phyloP scores from a whole-genome alignment of 768 basidiomycete genomes.

The Tulasnella sp. region DNA sequence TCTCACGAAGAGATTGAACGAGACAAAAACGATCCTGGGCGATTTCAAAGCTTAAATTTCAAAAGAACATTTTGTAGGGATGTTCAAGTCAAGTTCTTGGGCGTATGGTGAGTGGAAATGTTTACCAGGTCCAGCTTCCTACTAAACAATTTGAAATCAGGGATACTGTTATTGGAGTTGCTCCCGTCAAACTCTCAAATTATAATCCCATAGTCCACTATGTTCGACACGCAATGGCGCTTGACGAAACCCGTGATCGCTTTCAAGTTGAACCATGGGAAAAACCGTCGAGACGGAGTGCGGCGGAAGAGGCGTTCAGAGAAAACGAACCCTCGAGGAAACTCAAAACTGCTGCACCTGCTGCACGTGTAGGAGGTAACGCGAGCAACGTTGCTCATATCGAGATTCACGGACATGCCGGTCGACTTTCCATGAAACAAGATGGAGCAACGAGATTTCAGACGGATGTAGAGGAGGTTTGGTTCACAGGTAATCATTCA shows the following conservation, averaged over 20 bases:
- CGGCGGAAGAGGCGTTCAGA: neutral
- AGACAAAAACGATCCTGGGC: neutral
- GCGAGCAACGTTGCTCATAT: no score
- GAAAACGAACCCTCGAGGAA: neutral
- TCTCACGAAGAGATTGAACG: neutral
- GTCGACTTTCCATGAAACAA: neutral
- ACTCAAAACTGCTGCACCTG: no score
- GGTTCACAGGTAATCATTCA: conserved; percentile 38
- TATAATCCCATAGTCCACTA: conserved; percentile 18
- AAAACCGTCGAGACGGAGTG: no score
- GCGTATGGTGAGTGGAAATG: conserved; percentile 7
- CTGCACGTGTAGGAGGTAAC: no score
- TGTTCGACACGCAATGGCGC: conserved; percentile 23
- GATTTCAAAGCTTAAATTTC: conserved; percentile 15
- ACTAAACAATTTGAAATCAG: neutral
- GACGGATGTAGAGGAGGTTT: conserved; percentile 68
- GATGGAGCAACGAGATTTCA: no score
- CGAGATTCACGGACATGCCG: neutral
- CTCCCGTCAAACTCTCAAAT: conserved; percentile 2
- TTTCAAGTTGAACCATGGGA: conserved; percentile 20
- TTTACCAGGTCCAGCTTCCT: neutral
- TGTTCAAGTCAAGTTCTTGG: conserved; percentile 15
- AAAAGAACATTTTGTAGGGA: conserved; percentile 8
- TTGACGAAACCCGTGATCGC: conserved; percentile 23
- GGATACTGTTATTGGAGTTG: conserved; percentile 12